phyloP scores from a whole-genome alignment of 768 basidiomycete species.

The Mycena sanguinolenta region DNA sequence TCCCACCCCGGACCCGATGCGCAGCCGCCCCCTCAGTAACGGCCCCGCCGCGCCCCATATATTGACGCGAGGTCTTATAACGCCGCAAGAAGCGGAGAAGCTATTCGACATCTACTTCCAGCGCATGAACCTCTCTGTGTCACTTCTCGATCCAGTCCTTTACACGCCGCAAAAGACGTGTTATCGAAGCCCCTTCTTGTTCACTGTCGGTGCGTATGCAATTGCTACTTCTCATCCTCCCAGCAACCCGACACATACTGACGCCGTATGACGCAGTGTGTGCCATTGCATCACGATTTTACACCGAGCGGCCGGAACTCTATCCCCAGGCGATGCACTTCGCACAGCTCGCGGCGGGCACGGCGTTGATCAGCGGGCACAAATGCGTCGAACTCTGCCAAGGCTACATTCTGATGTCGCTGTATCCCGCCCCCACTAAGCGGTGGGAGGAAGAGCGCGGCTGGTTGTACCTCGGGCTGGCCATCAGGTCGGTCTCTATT shows the following conservation, averaged over 20 bases:
- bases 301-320: conserved; percentile 75
- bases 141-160: conserved; percentile 82
- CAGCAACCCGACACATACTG: too few species aligned
- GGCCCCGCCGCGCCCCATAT: conserved; percentile 74
- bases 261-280: conserved; percentile 67
- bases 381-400: conserved; percentile 89
- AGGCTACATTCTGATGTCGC: conserved; percentile 83
- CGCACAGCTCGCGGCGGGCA: conserved; percentile 82
- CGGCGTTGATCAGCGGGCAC: conserved; percentile 78
- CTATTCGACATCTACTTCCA: conserved; percentile 86
- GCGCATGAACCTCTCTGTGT: conserved; percentile 83
- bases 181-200: conserved; percentile 89
- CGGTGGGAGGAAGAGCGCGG: conserved; percentile 92
- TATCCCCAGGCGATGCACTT: conserved; percentile 81
- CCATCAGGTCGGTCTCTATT: conserved; percentile 72
- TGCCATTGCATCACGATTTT: conserved; percentile 88
- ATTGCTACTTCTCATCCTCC: neutral
- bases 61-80: conserved; percentile 72
- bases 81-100: conserved; percentile 74
- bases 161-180: conserved; percentile 88
- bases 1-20: conserved; percentile 56
- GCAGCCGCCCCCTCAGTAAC: conserved; percentile 51
- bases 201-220: conserved; percentile 83
- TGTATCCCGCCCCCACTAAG: conserved; percentile 81
- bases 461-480: conserved; percentile 91